Conservation (phyloP, 805 yeast genomes). For the Tetrapisispora namnaoensis region DNA sequence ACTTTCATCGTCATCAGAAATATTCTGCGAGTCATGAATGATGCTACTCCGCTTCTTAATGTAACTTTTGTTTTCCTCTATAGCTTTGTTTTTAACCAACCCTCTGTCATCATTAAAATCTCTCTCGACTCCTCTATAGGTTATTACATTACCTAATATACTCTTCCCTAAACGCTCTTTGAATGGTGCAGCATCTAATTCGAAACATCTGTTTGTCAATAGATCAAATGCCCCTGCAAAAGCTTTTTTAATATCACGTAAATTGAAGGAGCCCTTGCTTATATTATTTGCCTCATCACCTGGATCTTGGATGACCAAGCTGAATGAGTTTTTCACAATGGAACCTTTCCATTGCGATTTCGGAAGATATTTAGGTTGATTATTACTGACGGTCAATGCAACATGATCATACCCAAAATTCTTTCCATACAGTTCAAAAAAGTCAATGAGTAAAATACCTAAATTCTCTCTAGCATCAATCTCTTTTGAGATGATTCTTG, state of each 20-base stretch:
- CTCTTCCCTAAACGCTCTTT: slow-evolving; percentile 62
- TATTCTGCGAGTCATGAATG: slow-evolving; percentile 14
- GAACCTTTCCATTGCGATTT: slow-evolving; percentile 44
- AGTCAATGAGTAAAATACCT: slow-evolving; percentile 82
- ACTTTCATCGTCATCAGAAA: slow-evolving; percentile 14
- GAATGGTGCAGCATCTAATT: slow-evolving; percentile 53
- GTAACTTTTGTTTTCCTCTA: slow-evolving; percentile 26
- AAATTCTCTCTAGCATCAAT: slow-evolving; percentile 64
- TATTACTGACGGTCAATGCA: slow-evolving; percentile 53
- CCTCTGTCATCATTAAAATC: slow-evolving; percentile 70
- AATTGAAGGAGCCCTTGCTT: slow-evolving; percentile 73
- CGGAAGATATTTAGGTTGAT: slow-evolving; percentile 47
- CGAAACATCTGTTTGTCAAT: slow-evolving; percentile 64
- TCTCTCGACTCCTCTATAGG: slow-evolving; percentile 61
- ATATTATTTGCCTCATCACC: slow-evolving; percentile 73
- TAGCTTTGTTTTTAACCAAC: slow-evolving; percentile 52
- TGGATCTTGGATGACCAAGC: slow-evolving; percentile 81
- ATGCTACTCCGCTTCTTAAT: slow-evolving; percentile 19
- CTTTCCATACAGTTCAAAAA: slow-evolving; percentile 85
- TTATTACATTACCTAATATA: slow-evolving; percentile 70
- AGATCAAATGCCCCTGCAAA: slow-evolving; percentile 83
- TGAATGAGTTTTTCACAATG: slow-evolving; percentile 36
- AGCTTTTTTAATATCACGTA: slow-evolving; percentile 69
- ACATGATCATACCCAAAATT: slow-evolving; percentile 78
- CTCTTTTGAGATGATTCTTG: slow-evolving; percentile 55